These are phyloP conservation scores for Inga laurina DNA, from an alignment of 306 rosid genomes.

Conservation along the genomic window DNA sequence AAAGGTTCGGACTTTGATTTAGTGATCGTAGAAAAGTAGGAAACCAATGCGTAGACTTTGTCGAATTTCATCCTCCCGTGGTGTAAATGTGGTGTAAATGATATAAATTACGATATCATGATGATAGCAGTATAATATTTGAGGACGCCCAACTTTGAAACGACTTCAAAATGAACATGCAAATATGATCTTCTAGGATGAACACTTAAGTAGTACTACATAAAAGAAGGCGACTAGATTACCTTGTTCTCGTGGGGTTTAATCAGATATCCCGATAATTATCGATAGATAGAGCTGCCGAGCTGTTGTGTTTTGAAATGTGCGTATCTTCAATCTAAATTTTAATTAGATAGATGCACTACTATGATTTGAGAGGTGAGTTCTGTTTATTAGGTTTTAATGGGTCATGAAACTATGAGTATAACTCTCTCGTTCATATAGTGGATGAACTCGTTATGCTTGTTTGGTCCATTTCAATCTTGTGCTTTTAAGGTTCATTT, in stretches of 20 bases:
- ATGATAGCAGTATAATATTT: background rate
- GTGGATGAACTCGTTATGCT: background rate
- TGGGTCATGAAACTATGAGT: background rate
- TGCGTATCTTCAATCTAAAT: background rate
- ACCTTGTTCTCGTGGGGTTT: background rate
- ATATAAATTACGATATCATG: background rate
- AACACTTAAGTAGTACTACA: background rate
- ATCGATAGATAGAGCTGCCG: background rate
- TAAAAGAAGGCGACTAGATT: background rate
- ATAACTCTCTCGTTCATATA: background rate
- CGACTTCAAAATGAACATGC: background rate
- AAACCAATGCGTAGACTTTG: background rate
- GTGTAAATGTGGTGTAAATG: background rate
- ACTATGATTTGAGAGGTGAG: background rate
- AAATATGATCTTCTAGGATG: background rate
- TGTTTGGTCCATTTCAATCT: background rate
- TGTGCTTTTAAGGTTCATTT: background rate
- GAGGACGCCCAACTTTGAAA: background rate
- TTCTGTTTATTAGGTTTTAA: background rate
- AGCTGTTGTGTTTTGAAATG: background rate
- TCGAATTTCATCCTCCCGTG: background rate
- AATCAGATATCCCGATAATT: background rate
- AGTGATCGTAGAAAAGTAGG: background rate
- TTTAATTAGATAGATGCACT: background rate
- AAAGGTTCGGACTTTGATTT: conserved; percentile 42